Conservation (phyloP, 805 yeast genomes). For the Geotrichum ghanense region DNA sequence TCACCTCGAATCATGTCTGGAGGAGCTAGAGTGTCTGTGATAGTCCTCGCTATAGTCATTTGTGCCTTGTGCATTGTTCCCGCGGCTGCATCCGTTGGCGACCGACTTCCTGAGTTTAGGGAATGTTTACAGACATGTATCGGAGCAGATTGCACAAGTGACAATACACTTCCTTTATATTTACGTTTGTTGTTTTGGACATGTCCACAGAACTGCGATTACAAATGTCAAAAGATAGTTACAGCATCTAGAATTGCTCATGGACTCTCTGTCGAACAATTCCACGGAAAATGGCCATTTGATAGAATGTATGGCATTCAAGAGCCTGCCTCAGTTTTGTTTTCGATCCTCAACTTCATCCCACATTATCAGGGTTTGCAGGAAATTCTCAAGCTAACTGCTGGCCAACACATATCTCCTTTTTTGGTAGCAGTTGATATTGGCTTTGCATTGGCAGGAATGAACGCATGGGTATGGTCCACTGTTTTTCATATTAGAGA, state of each 20-base stretch:
- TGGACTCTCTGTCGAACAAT: slow-evolving; percentile 58
- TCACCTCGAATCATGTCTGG: no score
- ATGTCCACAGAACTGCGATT: slow-evolving; percentile 77
- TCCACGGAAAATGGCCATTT: slow-evolving; percentile 98
- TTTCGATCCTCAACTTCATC: slow-evolving; percentile 58
- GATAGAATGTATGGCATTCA: slow-evolving; percentile 66
- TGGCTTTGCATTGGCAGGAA: slow-evolving; percentile 50
- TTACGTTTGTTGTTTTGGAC: slow-evolving; percentile 53
- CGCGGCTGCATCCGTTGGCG: slow-evolving; percentile 34
- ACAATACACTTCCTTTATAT: slow-evolving; percentile 26
- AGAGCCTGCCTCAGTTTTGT: slow-evolving; percentile 69
- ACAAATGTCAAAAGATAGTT: slow-evolving; percentile 74
- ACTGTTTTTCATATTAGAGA: slow-evolving; percentile 85
- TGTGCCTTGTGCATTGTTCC: no score
- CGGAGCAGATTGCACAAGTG: slow-evolving; percentile 28
- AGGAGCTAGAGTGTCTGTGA: no score
- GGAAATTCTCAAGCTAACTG: slow-evolving; percentile 22
- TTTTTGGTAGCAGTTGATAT: slow-evolving; percentile 27
- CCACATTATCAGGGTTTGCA: slow-evolving; percentile 45
- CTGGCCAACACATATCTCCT: slow-evolving; percentile 10
- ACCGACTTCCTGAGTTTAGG: slow-evolving; percentile 35
- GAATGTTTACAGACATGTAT: slow-evolving; percentile 32
- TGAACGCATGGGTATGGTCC: slow-evolving; percentile 82
- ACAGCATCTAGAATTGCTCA: slow-evolving; percentile 40
- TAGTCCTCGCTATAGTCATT: no score